A percentile compares a stretch with the other conserved stretches of the same genome.
These are phyloP conservation scores for Fusarium sp. DNA, from an alignment of 2,329 filamentous ascomycete genomes.

Conservation along the genomic window DNA sequence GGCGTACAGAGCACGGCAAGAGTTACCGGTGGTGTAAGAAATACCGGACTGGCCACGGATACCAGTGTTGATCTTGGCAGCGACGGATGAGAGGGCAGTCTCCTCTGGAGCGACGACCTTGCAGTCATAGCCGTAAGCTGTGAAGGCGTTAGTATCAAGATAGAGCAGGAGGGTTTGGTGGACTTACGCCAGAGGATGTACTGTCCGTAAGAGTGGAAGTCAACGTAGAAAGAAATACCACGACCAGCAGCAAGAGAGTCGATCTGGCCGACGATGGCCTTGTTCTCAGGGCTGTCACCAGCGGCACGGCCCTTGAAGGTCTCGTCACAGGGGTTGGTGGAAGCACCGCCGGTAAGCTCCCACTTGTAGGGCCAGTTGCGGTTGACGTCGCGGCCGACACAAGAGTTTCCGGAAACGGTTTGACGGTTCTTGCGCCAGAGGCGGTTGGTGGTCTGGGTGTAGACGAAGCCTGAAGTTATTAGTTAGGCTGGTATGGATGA, in stretches of 20 bases:
- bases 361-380: conserved; percentile 69
- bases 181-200: conserved; percentile 69
- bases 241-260: conserved; percentile 44
- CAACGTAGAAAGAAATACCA: conserved; percentile 70
- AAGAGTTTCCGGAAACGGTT: conserved; percentile 52
- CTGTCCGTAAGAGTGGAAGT: conserved; percentile 73
- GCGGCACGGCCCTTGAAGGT: conserved; percentile 58
- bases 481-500: conserved; percentile 5
- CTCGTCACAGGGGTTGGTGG: conserved; percentile 62
- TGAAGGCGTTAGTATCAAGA: conserved; percentile 58
- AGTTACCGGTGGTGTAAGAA: conserved; percentile 55
- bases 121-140: conserved; percentile 52
- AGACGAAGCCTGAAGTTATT: conserved; percentile 47
- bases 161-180: conserved; percentile 54
- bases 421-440: conserved; percentile 72
- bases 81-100: conserved; percentile 18
- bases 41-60: conserved; percentile 18
- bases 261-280: conserved; percentile 54
- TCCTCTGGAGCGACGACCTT: conserved; percentile 26
- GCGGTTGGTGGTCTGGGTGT: conserved; percentile 65
- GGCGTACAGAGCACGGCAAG: conserved; percentile 71
- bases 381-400: conserved; percentile 67
- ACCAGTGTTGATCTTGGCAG: conserved; percentile 20
- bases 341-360: conserved; percentile 61
- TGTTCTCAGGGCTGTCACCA: conserved; percentile 63